Evolutionary conservation across 1,284 basidiomycete genomes (phyloP), one percentile per base, ranked within the genome.

Genomic region (Ustilago sp.): DNA sequence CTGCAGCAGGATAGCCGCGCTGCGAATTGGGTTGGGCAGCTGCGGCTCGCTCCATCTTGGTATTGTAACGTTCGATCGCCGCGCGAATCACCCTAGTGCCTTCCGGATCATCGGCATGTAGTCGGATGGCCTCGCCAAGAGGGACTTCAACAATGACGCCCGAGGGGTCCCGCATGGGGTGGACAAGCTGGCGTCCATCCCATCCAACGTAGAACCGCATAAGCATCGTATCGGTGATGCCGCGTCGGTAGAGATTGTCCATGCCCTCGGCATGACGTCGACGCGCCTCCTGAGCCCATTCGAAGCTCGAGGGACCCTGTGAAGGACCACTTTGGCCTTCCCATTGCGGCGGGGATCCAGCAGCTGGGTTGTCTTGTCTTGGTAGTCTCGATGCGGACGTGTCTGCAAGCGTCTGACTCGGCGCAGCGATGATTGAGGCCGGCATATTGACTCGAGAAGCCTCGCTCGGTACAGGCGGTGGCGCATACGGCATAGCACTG

Each of bases 161-260:
- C 9, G 54, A 12, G 7, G 63, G 38, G 41, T 81, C 78, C 38
- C 70, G 72, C 17, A 78, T 60, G 0, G 83, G 76, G 41, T 81
- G 83, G 2, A 85, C 74, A 31, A 85, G 74, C n/a, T 61, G 62
- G n/a, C 75, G 69, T 12, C 84, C 84, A 53, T 85, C 80, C 83
- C 83, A 85, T 31, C 77, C 84, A 38, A 85, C 58, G 61, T 78
- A 79, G 71, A 79, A 84, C 28, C 68, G 69, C 64, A 78, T 59
- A 23, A 85, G 81, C 84, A 85, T 84, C 32, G 79, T 67, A 51
- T 85, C 83, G 19, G 78, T 83, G 43, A 85, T 74, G 32, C 84
- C 84, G 43, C 84, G 83, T 17, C 73, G 65, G 52, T 80, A 80
- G 39, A 85, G 64, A 57, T 84, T 83, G 32, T 76, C 71, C 75